phyloP scores from a whole-genome alignment of 164 flowering plant genomes.

The Sedum album region DNA sequence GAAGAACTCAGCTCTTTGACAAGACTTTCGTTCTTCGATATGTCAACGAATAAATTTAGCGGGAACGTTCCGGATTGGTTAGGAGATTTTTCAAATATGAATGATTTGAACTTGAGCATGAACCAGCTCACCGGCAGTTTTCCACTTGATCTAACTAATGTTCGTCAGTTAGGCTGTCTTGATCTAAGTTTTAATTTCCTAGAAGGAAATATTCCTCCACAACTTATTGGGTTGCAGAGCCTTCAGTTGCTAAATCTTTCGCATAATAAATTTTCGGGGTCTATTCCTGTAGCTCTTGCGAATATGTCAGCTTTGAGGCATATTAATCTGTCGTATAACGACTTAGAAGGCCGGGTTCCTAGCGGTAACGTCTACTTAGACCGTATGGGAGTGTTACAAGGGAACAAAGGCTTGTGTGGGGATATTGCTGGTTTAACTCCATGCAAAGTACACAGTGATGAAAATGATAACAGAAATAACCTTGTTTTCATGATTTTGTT shows the following conservation, averaged over 20 bases:
- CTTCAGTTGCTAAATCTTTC: slow-evolving; percentile 8
- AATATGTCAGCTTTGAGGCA: slow-evolving; percentile 4
- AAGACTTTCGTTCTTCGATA: background rate
- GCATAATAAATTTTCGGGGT: slow-evolving; percentile 12
- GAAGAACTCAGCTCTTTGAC: slow-evolving; percentile 4
- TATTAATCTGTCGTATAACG: slow-evolving; percentile 11
- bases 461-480: background rate
- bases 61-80: slow-evolving; percentile 8
- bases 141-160: slow-evolving; percentile 8
- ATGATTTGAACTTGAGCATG: slow-evolving; percentile 12
- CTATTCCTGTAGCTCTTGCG: slow-evolving; percentile 5
- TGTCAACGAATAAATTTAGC: slow-evolving; percentile 8
- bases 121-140: slow-evolving; percentile 10
- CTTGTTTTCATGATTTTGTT: slow-evolving; percentile 8
- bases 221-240: background rate
- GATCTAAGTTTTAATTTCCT: slow-evolving; percentile 12
- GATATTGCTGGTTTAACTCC: slow-evolving; percentile 5
- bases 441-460: background rate
- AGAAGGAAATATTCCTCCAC: slow-evolving; percentile 6
- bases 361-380: background rate
- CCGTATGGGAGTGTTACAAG: slow-evolving; percentile 1
- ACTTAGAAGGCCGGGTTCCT: slow-evolving; percentile 12
- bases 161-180: background rate
- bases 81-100: background rate
- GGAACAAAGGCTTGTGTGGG: slow-evolving; percentile 13